These are phyloP conservation scores for Pseudogymnoascus sp. DNA, from an alignment of 2,329 filamentous ascomycete genomes.

Conservation along the genomic window DNA sequence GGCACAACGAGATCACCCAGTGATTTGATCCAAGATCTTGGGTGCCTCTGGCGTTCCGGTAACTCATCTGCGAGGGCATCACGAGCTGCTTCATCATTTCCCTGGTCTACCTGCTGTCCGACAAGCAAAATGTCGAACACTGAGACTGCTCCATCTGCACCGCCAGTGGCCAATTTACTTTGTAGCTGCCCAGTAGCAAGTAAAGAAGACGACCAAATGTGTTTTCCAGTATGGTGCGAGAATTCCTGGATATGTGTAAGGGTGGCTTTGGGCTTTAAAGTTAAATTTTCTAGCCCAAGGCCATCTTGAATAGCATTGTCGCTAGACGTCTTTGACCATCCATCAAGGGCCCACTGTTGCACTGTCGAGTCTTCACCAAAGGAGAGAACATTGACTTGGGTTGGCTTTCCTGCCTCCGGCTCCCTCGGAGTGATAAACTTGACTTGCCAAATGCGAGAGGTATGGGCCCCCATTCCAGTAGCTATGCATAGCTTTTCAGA, in stretches of 20 bases:
- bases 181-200: neutral
- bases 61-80: neutral
- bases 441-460: constrained; percentile 83
- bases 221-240: constrained; percentile 71
- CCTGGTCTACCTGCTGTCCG: neutral
- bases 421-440: constrained; percentile 44
- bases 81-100: neutral
- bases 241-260: constrained; percentile 48
- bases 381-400: constrained; percentile 52
- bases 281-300: neutral
- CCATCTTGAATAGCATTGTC: neutral
- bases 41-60: neutral
- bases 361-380: constrained; percentile 78
- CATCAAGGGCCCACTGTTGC: constrained; percentile 52
- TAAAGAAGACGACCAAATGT: constrained; percentile 73
- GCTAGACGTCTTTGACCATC: neutral
- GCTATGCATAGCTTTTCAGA: constrained; percentile 45
- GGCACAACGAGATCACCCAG: constrained; percentile 5
- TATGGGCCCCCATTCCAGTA: constrained; percentile 70
- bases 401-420: neutral
- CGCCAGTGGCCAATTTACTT: constrained; percentile 53
- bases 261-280: constrained; percentile 16
- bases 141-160: constrained; percentile 66
- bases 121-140: constrained; percentile 25
- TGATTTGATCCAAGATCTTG: constrained; percentile 1